These are phyloP conservation scores for Hypoxylon sp. DNA, from an alignment of 2,329 filamentous ascomycete species.

Conservation along the genomic window DNA sequence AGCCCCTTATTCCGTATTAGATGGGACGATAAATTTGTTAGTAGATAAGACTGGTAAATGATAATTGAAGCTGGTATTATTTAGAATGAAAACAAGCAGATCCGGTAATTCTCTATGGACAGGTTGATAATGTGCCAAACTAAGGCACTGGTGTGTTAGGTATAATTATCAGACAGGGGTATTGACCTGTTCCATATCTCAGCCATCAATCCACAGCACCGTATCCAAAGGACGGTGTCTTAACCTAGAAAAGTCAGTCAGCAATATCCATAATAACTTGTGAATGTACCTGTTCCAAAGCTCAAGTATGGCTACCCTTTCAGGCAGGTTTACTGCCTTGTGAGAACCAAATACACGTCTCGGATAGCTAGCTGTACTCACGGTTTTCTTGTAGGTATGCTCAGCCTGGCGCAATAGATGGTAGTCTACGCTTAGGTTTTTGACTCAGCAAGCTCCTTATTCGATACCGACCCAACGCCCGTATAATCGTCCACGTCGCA, in stretches of 20 bases:
- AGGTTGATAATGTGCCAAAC: neutral
- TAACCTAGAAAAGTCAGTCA: neutral
- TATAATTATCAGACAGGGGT: slow-evolving; percentile 23
- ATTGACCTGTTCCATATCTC: slow-evolving; percentile 14
- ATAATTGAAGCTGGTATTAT: neutral
- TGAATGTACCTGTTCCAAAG: neutral
- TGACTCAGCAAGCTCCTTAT: neutral
- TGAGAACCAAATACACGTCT: neutral
- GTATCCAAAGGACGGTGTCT: neutral
- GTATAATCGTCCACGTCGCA: neutral
- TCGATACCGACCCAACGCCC: neutral
- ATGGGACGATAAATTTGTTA: neutral
- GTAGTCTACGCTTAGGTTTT: neutral
- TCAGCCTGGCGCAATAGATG: neutral
- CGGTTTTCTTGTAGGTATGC: neutral
- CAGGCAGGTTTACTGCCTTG: neutral
- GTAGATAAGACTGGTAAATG: neutral
- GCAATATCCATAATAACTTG: neutral
- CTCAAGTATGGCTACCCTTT: neutral
- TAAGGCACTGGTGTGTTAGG: slow-evolving; percentile 3
- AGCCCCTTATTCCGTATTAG: neutral
- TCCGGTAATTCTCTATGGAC: neutral
- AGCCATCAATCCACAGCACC: too few relatives aligned
- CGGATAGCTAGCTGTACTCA: neutral
- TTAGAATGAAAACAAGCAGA: neutral